phyloP scores from a whole-genome alignment of 345 rosid genomes.

The Tarenaya hassleriana region DNA sequence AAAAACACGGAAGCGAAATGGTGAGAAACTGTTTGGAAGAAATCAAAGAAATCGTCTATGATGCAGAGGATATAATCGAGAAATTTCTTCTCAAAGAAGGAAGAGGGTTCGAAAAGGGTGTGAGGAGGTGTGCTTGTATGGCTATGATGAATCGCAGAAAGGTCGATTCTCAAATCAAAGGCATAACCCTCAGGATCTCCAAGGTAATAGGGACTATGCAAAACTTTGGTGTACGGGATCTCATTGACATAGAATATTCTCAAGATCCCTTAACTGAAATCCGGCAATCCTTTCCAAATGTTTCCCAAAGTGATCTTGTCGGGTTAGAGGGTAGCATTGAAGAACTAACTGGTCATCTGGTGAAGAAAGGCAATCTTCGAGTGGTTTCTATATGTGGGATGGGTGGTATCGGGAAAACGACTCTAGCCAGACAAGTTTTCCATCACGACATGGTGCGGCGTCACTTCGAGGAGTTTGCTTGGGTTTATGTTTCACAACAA shows the following conservation, averaged over 20 bases:
- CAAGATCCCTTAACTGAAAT: too few relatives aligned
- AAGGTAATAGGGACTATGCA: constrained; percentile 27
- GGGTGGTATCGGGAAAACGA: too few relatives aligned
- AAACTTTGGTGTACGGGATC: constrained; percentile 21
- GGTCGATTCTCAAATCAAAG: not conserved
- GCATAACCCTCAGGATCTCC: constrained; percentile 25
- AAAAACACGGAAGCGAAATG: constrained; percentile 11
- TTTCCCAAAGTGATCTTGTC: constrained; percentile 25
- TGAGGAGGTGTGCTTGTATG: not conserved
- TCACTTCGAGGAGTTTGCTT: constrained; percentile 21
- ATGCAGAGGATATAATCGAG: constrained; percentile 28
- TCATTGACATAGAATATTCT: constrained; percentile 1
- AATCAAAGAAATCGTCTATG: constrained; percentile 21
- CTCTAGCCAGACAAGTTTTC: constrained; percentile 32
- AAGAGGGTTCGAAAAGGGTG: not conserved
- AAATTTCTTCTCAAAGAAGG: constrained; percentile 15
- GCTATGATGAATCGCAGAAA: not conserved
- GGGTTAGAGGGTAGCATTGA: constrained; percentile 28
- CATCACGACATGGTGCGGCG: constrained; percentile 18
- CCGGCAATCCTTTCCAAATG: constrained; percentile 22
- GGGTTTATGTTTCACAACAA: constrained; percentile 38
- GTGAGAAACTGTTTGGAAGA: constrained; percentile 22
- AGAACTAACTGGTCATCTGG: constrained; percentile 21
- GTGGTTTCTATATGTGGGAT: constrained; percentile 39
- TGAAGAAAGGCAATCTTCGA: not conserved